phyloP scores from a whole-genome alignment of 2,329 filamentous ascomycete species.

The Onygenales sp. region DNA sequence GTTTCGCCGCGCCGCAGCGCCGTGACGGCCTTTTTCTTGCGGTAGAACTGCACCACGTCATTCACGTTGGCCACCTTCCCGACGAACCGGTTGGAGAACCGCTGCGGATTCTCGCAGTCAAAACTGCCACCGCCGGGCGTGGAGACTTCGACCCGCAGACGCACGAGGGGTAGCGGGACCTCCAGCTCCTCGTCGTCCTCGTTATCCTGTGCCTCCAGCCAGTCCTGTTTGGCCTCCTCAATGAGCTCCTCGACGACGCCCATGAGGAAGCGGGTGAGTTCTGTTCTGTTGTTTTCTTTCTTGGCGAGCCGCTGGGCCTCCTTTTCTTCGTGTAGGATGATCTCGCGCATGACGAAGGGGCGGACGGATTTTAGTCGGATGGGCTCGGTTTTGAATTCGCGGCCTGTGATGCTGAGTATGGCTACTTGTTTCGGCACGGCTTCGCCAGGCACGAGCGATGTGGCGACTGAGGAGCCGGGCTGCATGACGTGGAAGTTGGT shows the following conservation, averaged over 20 bases:
- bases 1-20: slow-evolving; percentile 34
- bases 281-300: slow-evolving; percentile 71
- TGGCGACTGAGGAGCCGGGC: slow-evolving; percentile 90
- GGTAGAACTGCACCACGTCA: slow-evolving; percentile 86
- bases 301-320: slow-evolving; percentile 69
- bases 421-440: slow-evolving; percentile 85
- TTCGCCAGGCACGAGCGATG: slow-evolving; percentile 81
- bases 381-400: slow-evolving; percentile 68
- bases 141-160: slow-evolving; percentile 83
- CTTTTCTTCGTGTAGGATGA: slow-evolving; percentile 65
- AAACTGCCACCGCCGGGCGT: slow-evolving; percentile 76
- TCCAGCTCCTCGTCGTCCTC: slow-evolving; percentile 49
- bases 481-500: slow-evolving; percentile 95
- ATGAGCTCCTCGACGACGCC: slow-evolving; percentile 78
- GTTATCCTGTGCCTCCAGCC: slow-evolving; percentile 65
- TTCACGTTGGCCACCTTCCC: slow-evolving; percentile 88
- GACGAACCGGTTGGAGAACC: slow-evolving; percentile 86
- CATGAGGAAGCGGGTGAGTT: slow-evolving; percentile 69
- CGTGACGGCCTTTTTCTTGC: slow-evolving; percentile 61
- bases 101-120: slow-evolving; percentile 88
- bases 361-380: slow-evolving; percentile 80
- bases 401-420: slow-evolving; percentile 73
- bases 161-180: slow-evolving; percentile 70
- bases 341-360: slow-evolving; percentile 79
- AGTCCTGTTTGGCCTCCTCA: slow-evolving; percentile 69